Base-by-base conservation (phyloP, 441 rosid genomes). In the Eruca vesicaria region DNA sequence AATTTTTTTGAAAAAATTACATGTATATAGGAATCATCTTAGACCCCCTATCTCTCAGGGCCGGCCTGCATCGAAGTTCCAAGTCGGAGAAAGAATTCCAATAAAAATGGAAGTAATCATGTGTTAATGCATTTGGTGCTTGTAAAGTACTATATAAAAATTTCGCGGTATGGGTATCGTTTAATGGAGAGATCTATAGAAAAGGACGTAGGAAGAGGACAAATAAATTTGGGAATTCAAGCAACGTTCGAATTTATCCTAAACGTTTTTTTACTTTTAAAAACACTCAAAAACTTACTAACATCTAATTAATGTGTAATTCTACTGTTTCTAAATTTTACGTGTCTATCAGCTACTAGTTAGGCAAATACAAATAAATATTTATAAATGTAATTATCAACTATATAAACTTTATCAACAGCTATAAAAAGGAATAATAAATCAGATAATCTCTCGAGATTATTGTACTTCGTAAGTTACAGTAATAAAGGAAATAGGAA, bases 211-310 rank as follows among this genome's bases (percentile, higher is more conserved):
- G 52, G 81, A 71, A 71, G 58, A 66, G 52, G 78, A 78, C 81
- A 73, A 73, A 68, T 0, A 0, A 12, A 62, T 61, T 65, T 53
- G 43, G 48, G 59, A 60, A 77, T 28, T 20, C 80, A 68, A 72
- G 81, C 10, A 78, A 78, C 78, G 81, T 73, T 73, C 81, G 78
- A 68, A 73, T 73, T 72, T 78, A 53, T 72, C 81, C 7, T 43
- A 41, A 53, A 62, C n/a, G 6, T 31, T 31, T 66, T 72, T 50
- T 78, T 60, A 18, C 61, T 61, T 67, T 53, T 16, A n/a, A 48
- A 48, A n/a, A 15, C 55, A 48, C 55, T 48, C 55, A 23, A 50
- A 33, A 33, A 59, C n/a, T n/a, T 23, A 76, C 38, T 29, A 64
- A 33, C 26, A 31, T n/a, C 36, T 32, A 28, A 71, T 11, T 14